Conservation (phyloP, 495 filamentous ascomycete genomes). For the Tuber borchii region DNA sequence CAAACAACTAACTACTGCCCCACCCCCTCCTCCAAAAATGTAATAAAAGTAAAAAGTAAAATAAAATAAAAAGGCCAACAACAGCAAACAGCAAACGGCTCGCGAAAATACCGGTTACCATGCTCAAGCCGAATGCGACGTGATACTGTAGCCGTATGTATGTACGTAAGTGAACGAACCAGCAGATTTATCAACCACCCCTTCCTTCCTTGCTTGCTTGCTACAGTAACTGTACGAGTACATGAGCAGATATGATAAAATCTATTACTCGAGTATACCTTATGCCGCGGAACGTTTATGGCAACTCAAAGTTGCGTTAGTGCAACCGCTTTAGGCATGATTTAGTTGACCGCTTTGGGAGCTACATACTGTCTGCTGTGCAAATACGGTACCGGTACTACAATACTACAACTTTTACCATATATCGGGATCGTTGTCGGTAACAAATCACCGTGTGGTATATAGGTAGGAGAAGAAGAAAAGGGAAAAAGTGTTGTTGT, state of each 20-base stretch:
- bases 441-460: background rate
- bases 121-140: background rate
- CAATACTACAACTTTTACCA: too few relatives aligned
- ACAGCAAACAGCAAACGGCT: background rate
- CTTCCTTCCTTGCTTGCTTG: background rate
- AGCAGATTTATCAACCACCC: constrained; percentile 1
- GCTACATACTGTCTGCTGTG: too few relatives aligned
- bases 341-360: background rate
- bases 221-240: background rate
- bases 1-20: background rate
- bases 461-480: background rate
- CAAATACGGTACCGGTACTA: too few relatives aligned
- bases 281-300: background rate
- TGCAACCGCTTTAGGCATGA: background rate
- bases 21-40: background rate
- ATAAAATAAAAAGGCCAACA: background rate
- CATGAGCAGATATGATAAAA: background rate
- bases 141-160: background rate
- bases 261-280: background rate
- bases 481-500: background rate
- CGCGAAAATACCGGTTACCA: background rate
- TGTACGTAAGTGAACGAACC: background rate
- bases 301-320: background rate
- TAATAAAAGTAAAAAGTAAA: background rate
- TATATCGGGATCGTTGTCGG: too few relatives aligned